phyloP scores from a whole-genome alignment of 2,329 filamentous ascomycete species.

The Xylaria sp. region DNA sequence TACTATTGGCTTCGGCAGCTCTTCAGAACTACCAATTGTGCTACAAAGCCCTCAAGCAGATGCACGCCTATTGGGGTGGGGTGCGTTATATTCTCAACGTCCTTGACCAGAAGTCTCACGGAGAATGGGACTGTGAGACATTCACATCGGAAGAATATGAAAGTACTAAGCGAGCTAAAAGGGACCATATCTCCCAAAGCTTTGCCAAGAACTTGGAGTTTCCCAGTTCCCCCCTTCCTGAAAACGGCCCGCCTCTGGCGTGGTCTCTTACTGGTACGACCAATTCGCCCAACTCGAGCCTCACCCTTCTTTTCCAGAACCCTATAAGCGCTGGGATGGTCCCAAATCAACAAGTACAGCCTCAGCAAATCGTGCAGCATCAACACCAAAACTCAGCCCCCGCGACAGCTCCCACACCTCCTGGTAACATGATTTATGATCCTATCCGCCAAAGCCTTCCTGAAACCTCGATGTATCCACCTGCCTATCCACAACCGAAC shows the following conservation, averaged over 20 bases:
- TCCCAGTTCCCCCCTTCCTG: conserved; percentile 58
- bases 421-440: conserved; percentile 70
- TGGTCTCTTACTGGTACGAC: conserved; percentile 91
- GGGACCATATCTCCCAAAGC: conserved; percentile 56
- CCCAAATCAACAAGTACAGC: conserved; percentile 37
- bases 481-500: conserved; percentile 61
- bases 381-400: conserved; percentile 44
- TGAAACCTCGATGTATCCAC: conserved; percentile 61
- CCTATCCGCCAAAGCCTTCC: conserved; percentile 67
- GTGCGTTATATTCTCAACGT: conserved; percentile 88
- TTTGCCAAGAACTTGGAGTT: conserved; percentile 58
- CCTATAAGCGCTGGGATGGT: conserved; percentile 43
- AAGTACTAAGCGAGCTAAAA: conserved; percentile 67
- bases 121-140: conserved; percentile 80
- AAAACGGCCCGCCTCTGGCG: conserved; percentile 69
- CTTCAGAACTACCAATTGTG: conserved; percentile 89
- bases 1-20: conserved; percentile 80
- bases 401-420: conserved; percentile 59
- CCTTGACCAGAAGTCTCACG: conserved; percentile 87
- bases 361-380: conserved; percentile 28
- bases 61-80: conserved; percentile 88
- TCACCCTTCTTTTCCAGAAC: conserved; percentile 83
- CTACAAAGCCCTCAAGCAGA: conserved; percentile 82
- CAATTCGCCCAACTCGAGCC: conserved; percentile 84
- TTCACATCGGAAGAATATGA: conserved; percentile 81